These are phyloP conservation scores for Reutealis trisperma DNA, from an alignment of 345 rosid species.

Conservation along the genomic window DNA sequence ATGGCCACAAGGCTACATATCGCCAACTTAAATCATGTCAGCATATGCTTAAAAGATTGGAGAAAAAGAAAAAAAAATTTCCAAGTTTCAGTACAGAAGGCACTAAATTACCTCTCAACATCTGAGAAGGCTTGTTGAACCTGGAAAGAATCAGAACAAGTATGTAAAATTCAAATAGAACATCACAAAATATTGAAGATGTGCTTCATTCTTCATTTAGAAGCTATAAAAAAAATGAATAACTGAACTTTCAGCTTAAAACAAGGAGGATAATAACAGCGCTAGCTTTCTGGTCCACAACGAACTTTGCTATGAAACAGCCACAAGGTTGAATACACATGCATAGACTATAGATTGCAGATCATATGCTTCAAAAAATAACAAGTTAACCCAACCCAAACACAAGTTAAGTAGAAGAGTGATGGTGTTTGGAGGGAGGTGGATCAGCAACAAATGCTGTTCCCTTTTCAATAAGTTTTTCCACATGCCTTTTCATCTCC, in stretches of 20 bases:
- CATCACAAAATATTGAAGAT: background rate
- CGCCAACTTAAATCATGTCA: background rate
- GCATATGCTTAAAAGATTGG: background rate
- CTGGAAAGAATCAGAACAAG: slow-evolving; percentile 32
- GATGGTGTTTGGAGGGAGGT: background rate
- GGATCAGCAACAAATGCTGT: background rate
- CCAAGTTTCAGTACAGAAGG: background rate
- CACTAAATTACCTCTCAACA: slow-evolving; percentile 49
- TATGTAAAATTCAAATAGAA: background rate
- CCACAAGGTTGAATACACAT: background rate
- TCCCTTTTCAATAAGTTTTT: background rate
- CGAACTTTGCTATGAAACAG: background rate
- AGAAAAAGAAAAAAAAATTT: background rate
- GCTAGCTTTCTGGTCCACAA: background rate
- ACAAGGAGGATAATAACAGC: background rate
- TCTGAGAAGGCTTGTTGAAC: slow-evolving; percentile 67
- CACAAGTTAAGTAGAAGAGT: background rate
- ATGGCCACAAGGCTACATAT: background rate
- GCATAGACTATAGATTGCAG: background rate
- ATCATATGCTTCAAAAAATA: background rate
- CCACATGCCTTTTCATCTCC: background rate
- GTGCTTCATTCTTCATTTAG: background rate
- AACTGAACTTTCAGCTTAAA: background rate
- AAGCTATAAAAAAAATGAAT: background rate
- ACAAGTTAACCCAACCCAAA: background rate